Evolutionary conservation across 2,329 filamentous ascomycete genomes (phyloP), one percentile per base, ranked within the genome.

Genomic region (Penicillium sp.): DNA sequence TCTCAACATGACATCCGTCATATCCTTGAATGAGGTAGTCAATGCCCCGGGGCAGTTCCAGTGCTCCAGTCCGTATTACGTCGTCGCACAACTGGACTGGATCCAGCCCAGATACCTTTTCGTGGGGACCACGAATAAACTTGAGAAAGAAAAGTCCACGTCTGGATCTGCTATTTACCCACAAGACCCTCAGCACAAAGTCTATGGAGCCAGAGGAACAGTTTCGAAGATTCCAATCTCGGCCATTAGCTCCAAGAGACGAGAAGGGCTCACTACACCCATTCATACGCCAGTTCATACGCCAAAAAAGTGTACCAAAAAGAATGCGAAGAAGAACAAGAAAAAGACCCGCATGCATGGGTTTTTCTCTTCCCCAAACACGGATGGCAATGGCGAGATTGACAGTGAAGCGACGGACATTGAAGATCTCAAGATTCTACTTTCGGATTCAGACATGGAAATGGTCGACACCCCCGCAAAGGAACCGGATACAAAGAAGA

Each of bases 101-200:
- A 91, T 95, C 53, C 90, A 95, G 64, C 91, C 90, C 24, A 82
- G 91, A 39, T 96, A 95, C 69, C 78, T 96, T 1, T 89, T 96
- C 59, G 83, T 89, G 5, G n/a, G 30, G 13, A 13, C 11, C 27
- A 20, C 27, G 50, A 28, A 30, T 2, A 10, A 28, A 28, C 3
- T 3, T 8, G 18, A 22, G 9, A 22, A 38, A 13, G 18, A 2
- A 20, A 18, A 18, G 13, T n/a, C 30, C 6, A 7, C 35, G 4
- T 4, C 35, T 38, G 16, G 4, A 10, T 20, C 16, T 13, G 18
- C 9, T 0, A 18, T 38, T 3, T 38, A 38, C 18, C 9, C 18
- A 4, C 76, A 78, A 53, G 70, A 76, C 46, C 66, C 69, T 1
- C 10, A 30, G 0, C 53, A 72, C 50, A 68, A 64, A 5, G 79